These are phyloP conservation scores for Mycena olivaceomarginata DNA, from an alignment of 768 basidiomycete species.

Conservation along the genomic window DNA sequence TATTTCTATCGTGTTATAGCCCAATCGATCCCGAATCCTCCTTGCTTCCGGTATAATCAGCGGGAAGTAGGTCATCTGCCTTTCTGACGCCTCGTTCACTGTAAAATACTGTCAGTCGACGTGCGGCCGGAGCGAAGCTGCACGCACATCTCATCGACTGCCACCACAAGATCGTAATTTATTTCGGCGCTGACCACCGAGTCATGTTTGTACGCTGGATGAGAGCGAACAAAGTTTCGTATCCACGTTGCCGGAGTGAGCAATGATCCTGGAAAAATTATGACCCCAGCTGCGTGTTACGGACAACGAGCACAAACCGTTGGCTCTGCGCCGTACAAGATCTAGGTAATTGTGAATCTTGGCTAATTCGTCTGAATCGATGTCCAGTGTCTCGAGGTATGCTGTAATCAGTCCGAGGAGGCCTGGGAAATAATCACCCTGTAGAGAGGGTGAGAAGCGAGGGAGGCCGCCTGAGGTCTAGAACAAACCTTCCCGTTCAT, in stretches of 20 bases:
- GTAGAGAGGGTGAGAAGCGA: not conserved
- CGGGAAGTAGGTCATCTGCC: constrained; percentile 79
- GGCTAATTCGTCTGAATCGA: constrained; percentile 73
- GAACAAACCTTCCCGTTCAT: constrained; percentile 90
- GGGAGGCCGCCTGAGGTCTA: not conserved
- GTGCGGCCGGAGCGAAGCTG: constrained; percentile 6
- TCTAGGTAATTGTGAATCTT: constrained; percentile 88
- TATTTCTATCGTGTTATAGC: constrained; percentile 49
- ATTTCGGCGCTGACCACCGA: constrained; percentile 95
- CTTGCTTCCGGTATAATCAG: constrained; percentile 70
- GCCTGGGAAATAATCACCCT: constrained; percentile 85
- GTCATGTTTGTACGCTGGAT: constrained; percentile 94
- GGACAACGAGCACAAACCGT: constrained; percentile 69
- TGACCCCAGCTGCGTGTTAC: constrained; percentile 10
- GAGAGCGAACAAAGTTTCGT: constrained; percentile 91
- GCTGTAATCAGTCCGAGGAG: constrained; percentile 87
- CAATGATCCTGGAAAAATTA: constrained; percentile 74
- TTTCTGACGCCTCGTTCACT: constrained; percentile 83
- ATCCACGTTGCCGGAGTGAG: constrained; percentile 96
- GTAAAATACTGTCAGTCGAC: constrained; percentile 32
- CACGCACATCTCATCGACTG: constrained; percentile 94
- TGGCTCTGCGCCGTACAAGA: constrained; percentile 84
- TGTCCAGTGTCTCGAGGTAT: constrained; percentile 92
- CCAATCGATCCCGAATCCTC: constrained; percentile 68
- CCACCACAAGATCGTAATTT: constrained; percentile 94